These are phyloP conservation scores for Ustilago bromivora DNA, from an alignment of 1,284 basidiomycete species.

Conservation along the genomic window DNA sequence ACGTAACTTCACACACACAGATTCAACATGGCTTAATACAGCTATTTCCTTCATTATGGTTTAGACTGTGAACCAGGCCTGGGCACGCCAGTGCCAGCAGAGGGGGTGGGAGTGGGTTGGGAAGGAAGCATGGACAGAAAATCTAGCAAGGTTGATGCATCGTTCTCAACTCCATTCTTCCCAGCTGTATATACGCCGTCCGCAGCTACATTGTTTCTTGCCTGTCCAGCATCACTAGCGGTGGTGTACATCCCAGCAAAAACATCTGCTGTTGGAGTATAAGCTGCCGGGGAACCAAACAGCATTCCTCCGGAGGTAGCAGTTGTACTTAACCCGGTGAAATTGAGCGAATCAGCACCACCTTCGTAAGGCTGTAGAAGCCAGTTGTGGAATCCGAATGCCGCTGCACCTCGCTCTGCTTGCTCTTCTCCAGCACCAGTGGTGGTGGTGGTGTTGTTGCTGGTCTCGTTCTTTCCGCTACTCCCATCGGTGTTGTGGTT, in stretches of 20 bases:
- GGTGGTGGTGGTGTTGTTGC: neutral
- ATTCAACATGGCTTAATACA: neutral
- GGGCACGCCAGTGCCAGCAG: neutral
- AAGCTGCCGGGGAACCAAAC: slow-evolving; percentile 18
- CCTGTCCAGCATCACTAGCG: neutral
- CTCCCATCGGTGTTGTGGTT: neutral
- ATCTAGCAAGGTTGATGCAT: slow-evolving; percentile 30
- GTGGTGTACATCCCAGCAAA: slow-evolving; percentile 12
- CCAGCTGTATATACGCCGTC: neutral
- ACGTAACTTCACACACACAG: neutral
- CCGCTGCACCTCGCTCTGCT: slow-evolving; percentile 6
- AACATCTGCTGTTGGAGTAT: slow-evolving; percentile 9
- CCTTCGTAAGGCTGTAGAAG: slow-evolving; percentile 50
- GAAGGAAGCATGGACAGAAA: slow-evolving; percentile 35
- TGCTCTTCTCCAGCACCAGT: neutral
- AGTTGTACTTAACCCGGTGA: neutral
- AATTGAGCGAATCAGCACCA: slow-evolving; percentile 20
- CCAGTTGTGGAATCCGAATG: slow-evolving; percentile 54
- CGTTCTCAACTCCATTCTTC: neutral
- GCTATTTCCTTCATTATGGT: neutral
- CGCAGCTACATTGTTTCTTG: neutral
- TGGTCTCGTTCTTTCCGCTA: neutral
- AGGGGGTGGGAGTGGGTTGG: slow-evolving; percentile 2
- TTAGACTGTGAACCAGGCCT: neutral
- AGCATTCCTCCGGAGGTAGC: neutral